Evolutionary conservation across 129 eudicot genomes (phyloP).

Genomic region (Helianthus tuberosus): DNA sequence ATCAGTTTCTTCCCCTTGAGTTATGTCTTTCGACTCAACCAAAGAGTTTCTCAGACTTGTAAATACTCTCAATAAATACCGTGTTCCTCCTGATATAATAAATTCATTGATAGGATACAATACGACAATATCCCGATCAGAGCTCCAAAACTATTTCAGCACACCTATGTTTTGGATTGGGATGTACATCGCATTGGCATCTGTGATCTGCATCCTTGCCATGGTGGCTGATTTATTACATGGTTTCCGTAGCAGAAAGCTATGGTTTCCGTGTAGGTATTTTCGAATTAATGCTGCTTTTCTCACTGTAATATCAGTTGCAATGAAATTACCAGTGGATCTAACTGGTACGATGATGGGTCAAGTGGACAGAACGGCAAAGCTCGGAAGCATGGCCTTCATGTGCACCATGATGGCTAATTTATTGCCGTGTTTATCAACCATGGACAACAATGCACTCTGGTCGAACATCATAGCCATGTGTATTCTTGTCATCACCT

Average conservation of each 20-base stretch:
- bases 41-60: too few relatives aligned
- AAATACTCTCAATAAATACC: too few relatives aligned
- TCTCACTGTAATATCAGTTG: neutral
- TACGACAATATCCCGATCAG: neutral
- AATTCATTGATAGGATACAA: neutral
- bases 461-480: neutral
- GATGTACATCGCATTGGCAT: neutral
- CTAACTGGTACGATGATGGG: neutral
- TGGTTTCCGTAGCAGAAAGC: too few relatives aligned
- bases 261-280: neutral
- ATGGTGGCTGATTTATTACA: conserved; percentile 3
- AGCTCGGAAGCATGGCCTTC: neutral
- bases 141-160: neutral
- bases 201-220: neutral
- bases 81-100: neutral
- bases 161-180: neutral
- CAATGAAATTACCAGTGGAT: neutral
- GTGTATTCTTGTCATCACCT: neutral
- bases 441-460: neutral
- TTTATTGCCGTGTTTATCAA: neutral
- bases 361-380: neutral
- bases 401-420: conserved; percentile 10
- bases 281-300: neutral
- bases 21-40: neutral
- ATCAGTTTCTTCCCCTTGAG: neutral